Evolutionary conservation across 495 filamentous ascomycete genomes (phyloP).

Genomic region (Penicillium nucicola): DNA sequence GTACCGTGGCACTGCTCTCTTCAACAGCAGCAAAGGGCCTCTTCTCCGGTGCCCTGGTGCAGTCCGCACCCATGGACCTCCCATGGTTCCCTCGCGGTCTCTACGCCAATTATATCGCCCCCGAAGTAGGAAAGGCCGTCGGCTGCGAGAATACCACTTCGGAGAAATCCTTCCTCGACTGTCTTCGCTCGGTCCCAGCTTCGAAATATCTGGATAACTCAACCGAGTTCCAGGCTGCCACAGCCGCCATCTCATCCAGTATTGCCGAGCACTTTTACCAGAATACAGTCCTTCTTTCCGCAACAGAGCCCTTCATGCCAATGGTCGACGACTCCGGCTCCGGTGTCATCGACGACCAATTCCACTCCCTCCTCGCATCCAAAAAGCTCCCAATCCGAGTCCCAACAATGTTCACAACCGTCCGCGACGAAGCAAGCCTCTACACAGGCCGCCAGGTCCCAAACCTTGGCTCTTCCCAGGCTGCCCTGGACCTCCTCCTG

Average conservation of each 20-base stretch:
- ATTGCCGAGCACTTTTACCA: slow-evolving; percentile 17
- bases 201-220: slow-evolving; percentile 23
- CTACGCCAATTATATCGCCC: slow-evolving; percentile 20
- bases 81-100: slow-evolving; percentile 28
- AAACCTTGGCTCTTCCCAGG: slow-evolving; percentile 10
- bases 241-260: not conserved
- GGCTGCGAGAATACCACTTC: slow-evolving; percentile 17
- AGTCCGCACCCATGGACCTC: slow-evolving; percentile 23
- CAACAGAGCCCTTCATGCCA: slow-evolving; percentile 26
- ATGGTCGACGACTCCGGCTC: slow-evolving; percentile 24
- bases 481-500: slow-evolving; percentile 11
- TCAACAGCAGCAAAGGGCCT: slow-evolving; percentile 27
- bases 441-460: slow-evolving; percentile 12
- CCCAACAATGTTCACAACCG: slow-evolving; percentile 28
- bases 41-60: slow-evolving; percentile 30
- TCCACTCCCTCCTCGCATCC: slow-evolving; percentile 20
- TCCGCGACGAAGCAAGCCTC: slow-evolving; percentile 25
- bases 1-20: slow-evolving; percentile 49
- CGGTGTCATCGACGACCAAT: slow-evolving; percentile 29
- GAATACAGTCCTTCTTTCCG: slow-evolving; percentile 17
- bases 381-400: slow-evolving; percentile 21
- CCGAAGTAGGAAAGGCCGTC: slow-evolving; percentile 20
- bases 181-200: slow-evolving; percentile 25
- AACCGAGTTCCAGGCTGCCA: slow-evolving; percentile 14
- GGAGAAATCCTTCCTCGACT: slow-evolving; percentile 17